Percentiles rank a stretch among this genome's conserved stretches.
These are phyloP conservation scores for Podila horticola DNA, from an alignment of 192 early-diverging fungal genomes.

Conservation along the genomic window DNA sequence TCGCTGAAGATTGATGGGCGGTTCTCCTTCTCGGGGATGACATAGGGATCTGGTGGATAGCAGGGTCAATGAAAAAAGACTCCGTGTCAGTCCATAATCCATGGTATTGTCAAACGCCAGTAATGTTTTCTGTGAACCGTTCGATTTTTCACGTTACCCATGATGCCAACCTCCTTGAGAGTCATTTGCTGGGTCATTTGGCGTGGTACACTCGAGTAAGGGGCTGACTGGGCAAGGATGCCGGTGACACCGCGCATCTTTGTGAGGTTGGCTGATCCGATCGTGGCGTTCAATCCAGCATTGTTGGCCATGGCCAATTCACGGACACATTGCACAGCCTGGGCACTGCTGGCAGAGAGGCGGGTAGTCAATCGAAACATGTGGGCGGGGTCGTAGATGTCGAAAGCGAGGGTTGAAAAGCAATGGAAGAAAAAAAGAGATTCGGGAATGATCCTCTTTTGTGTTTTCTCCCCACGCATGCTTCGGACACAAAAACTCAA, in stretches of 20 bases:
- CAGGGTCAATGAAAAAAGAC: neutral
- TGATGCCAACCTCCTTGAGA: constrained; percentile 44
- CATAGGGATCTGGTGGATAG: constrained; percentile 54
- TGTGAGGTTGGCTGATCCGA: constrained; percentile 19
- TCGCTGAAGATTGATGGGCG: constrained; percentile 56
- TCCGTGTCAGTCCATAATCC: neutral
- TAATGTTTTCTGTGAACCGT: too few species aligned
- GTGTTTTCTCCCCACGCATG: too few species aligned
- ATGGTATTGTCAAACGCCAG: too few species aligned
- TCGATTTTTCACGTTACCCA: constrained; percentile 14
- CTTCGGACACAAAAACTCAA: neutral
- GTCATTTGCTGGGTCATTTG: constrained; percentile 42
- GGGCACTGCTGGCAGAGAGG: constrained; percentile 20
- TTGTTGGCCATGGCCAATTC: constrained; percentile 27
- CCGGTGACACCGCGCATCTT: constrained; percentile 28
- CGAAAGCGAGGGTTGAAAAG: neutral
- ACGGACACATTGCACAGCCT: constrained; percentile 36
- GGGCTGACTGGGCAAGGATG: constrained; percentile 30
- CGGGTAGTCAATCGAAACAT: constrained; percentile 45
- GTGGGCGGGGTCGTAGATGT: neutral
- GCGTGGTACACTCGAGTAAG: constrained; percentile 48
- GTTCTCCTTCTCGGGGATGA: constrained; percentile 58
- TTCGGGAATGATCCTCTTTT: constrained; percentile 1
- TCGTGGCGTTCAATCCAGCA: constrained; percentile 8
- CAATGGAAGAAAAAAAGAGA: neutral